Percentiles rank a stretch among this genome's conserved stretches.
Evolutionary conservation across 2,329 filamentous ascomycete genomes (phyloP).

Genomic region (Hortaea werneckii): DNA sequence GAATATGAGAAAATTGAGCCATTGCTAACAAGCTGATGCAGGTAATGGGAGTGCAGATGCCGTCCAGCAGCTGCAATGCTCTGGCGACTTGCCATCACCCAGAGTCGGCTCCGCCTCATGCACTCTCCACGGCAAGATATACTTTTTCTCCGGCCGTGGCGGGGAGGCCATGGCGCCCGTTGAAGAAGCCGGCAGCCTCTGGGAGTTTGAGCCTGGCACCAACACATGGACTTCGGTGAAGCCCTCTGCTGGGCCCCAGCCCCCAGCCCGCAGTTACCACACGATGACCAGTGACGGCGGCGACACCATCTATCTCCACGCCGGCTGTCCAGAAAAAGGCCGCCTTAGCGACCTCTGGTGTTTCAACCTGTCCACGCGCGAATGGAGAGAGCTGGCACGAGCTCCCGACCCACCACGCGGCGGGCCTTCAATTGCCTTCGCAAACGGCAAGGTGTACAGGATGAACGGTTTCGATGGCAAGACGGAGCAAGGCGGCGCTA

Average conservation of each 20-base stretch:
- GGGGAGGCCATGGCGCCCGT: conserved; percentile 59
- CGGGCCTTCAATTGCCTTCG: conserved; percentile 57
- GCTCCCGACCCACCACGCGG: conserved; percentile 59
- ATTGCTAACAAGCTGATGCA: too few relatives aligned
- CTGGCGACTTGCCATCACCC: conserved; percentile 42
- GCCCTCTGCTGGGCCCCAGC: conserved; percentile 41
- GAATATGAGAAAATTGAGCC: not conserved
- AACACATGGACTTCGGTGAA: conserved; percentile 55
- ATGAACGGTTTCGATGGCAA: conserved; percentile 73
- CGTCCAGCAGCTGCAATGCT: not conserved
- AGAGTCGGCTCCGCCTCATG: conserved; percentile 66
- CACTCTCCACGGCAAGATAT: conserved; percentile 59
- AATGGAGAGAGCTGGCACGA: conserved; percentile 58
- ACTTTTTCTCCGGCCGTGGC: conserved; percentile 71
- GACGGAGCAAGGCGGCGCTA: conserved; percentile 56
- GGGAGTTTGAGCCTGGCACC: conserved; percentile 61
- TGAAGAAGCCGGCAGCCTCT: conserved; percentile 64
- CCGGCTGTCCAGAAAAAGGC: conserved; percentile 57
- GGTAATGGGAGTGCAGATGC: too few relatives aligned
- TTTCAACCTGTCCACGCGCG: conserved; percentile 54
- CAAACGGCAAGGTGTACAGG: conserved; percentile 57
- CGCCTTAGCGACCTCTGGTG: conserved; percentile 65
- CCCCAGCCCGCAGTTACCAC: conserved; percentile 63
- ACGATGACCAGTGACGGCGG: conserved; percentile 54
- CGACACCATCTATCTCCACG: conserved; percentile 63